Percentiles rank a stretch among this genome's conserved stretches.
Evolutionary conservation across 306 rosid species (phyloP).

Genomic region (Psophocarpus tetragonolobus): DNA sequence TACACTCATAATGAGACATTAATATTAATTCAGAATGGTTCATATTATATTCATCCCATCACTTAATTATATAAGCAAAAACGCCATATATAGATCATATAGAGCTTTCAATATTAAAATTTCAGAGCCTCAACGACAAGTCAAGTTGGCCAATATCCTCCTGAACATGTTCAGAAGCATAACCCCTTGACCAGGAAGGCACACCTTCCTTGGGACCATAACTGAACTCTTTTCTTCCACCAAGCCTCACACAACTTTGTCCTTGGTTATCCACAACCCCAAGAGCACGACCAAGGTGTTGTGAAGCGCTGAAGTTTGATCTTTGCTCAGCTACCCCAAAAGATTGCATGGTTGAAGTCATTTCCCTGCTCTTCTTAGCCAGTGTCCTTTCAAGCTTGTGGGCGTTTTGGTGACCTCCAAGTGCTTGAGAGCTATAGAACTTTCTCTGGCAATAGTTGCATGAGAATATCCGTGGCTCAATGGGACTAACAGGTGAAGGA

Average conservation of each 20-base stretch:
- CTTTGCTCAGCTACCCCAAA: slow-evolving; percentile 21
- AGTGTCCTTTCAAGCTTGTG: slow-evolving; percentile 86
- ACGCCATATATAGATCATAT: neutral
- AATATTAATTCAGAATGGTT: neutral
- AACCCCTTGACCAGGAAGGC: slow-evolving; percentile 47
- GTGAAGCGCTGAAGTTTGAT: neutral
- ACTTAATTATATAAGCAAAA: slow-evolving; percentile 11
- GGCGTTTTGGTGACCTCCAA: slow-evolving; percentile 96
- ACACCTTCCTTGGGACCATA: slow-evolving; percentile 40
- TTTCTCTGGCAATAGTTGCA: slow-evolving; percentile 91
- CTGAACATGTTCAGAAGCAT: slow-evolving; percentile 47
- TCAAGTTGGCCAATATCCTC: slow-evolving; percentile 79
- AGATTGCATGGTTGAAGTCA: slow-evolving; percentile 41
- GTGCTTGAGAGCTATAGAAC: slow-evolving; percentile 85
- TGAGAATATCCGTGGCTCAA: slow-evolving; percentile 61
- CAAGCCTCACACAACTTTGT: slow-evolving; percentile 33
- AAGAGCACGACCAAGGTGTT: slow-evolving; percentile 17
- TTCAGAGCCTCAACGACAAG: slow-evolving; percentile 79
- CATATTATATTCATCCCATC: neutral
- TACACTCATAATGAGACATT: neutral
- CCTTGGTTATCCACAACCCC: slow-evolving; percentile 30
- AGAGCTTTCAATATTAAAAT: neutral
- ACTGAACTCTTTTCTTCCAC: slow-evolving; percentile 36
- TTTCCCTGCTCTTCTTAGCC: slow-evolving; percentile 83
- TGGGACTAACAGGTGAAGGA: slow-evolving; percentile 41